Base-by-base conservation (phyloP, 352 stramenopile genomes). In the Globisporangium rhizosaccharum region DNA sequence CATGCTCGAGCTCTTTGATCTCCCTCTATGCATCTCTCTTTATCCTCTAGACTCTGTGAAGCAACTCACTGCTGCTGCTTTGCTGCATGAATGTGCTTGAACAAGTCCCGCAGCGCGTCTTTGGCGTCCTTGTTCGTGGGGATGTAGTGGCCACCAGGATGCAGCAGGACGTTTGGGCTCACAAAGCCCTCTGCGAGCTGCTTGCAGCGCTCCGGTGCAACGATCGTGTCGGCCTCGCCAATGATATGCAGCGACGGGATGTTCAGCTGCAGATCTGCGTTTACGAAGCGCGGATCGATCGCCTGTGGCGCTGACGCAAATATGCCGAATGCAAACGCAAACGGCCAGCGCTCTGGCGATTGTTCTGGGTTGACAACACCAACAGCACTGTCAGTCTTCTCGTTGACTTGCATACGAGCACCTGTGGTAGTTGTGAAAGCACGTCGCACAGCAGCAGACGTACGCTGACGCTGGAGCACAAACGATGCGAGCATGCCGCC, bases 91-190 rank as follows among this genome's bases (percentile, higher is more conserved):
- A 82, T 68, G n/a, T 77, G 62, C 62, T 88, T 80, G 53, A 90
- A 73, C 41, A 92, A 92, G 42, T 73, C 67, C 61, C 83, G 77
- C 56, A 88, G 73, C 15, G 73, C 70, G 49, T 92, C 81, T 54
- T 92, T 92, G 7, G 77, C 67, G 20, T 89, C 83, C 63, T 94
- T 93, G 65, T 89, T 88, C 10, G 85, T 87, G 5, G 85, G 83
- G 51, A 95, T 92, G 66, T 95, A 95, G 59, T 95, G 85, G 0
- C 85, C 85, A 23, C 85, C 83, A 3, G 75, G 11, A 54, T 95
- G 85, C 28, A 81, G 59, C 51, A 88, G 66, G 18, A 93, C 49
- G 7, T 55, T 72, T 0, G 85, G 68, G 17, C 85, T 62, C 6
- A 72, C 66, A 33, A 90, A 95, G 2, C 68, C 49, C 45, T 73